These are phyloP conservation scores for Triangularia verruculosa DNA, from an alignment of 2,329 filamentous ascomycete genomes.

Conservation along the genomic window DNA sequence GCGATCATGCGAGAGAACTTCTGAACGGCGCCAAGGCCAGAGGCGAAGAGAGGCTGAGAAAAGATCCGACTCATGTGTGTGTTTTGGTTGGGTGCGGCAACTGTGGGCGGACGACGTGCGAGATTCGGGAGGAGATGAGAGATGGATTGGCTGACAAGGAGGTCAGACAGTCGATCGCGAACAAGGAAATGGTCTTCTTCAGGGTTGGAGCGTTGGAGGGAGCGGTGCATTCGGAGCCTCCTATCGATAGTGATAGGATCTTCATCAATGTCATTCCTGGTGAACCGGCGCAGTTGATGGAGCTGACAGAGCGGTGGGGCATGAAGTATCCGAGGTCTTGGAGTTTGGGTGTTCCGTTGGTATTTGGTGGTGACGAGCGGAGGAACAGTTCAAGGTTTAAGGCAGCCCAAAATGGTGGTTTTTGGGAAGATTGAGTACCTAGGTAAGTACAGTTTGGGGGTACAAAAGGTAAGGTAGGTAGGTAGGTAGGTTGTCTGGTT, in stretches of 20 bases:
- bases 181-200: constrained; percentile 12
- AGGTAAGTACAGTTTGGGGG: too few species aligned
- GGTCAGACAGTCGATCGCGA: constrained; percentile 8
- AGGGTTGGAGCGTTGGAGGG: constrained; percentile 12
- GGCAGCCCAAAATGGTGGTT: background rate
- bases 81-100: constrained; percentile 6
- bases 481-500: too few species aligned
- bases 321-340: constrained; percentile 16
- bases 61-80: constrained; percentile 6
- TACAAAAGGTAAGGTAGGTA: too few species aligned
- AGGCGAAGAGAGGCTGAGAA: background rate
- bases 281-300: constrained; percentile 10
- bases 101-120: constrained; percentile 11
- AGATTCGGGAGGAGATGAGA: constrained; percentile 11
- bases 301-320: constrained; percentile 15
- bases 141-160: background rate
- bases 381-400: background rate
- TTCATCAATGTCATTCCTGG: constrained; percentile 19
- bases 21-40: constrained; percentile 3
- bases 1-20: background rate
- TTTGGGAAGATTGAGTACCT: background rate
- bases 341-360: constrained; percentile 13
- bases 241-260: constrained; percentile 12
- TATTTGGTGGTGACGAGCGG: background rate
- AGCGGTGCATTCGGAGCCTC: constrained; percentile 15